Evolutionary conservation across 2,329 filamentous ascomycete genomes (phyloP), one percentile per base, ranked within the genome.

Genomic region (Diaporthe destruens): DNA sequence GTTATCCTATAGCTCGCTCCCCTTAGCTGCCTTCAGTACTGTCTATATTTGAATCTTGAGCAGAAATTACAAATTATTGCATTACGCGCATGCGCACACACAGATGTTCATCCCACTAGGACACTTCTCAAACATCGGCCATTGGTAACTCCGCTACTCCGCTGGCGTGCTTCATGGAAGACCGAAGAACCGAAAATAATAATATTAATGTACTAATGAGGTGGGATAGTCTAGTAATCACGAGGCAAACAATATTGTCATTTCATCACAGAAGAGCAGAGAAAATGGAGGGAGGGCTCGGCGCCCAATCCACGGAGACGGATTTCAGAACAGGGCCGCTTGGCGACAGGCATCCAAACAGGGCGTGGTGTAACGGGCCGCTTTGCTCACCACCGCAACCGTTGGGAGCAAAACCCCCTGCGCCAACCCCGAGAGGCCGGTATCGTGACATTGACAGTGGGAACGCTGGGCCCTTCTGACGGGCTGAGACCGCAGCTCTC

Each of bases 11-110:
- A 39, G 47, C 61, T 66, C 32, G 20, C 44, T 14, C 23, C 32
- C 29, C 44, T n/a, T 25, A 53, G 61, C 61, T 25, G n/a, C 47
- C 47, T 53, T 66, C 61, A 53, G 47, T 66, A 66, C 36, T 66
- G 61, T 66, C 61, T 53, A 66, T 66, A 66, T 66, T 66, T 66
- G 61, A 66, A 53, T 53, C 47, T 66, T 16, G 39, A 53, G 61
- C 61, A n/a, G 47, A 53, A 66, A 66, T 66, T 66, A 66, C 47
- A 66, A 66, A 66, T 66, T 53, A 23, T 20, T 53, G 32, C 61
- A 66, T 53, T 39, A 39, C 29, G 53, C 44, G 29, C 32, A n/a
- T n/a, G 11, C 11, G 29, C 18, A 16, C 23, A 44, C 44, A 25
- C 20, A 12, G 25, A 25, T 7, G 47, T 66, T 66, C 61, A 39